Percentiles rank a stretch among this genome's conserved stretches.
These are phyloP conservation scores for Psilocybe tampanensis DNA, from an alignment of 768 basidiomycete genomes.

Conservation along the genomic window DNA sequence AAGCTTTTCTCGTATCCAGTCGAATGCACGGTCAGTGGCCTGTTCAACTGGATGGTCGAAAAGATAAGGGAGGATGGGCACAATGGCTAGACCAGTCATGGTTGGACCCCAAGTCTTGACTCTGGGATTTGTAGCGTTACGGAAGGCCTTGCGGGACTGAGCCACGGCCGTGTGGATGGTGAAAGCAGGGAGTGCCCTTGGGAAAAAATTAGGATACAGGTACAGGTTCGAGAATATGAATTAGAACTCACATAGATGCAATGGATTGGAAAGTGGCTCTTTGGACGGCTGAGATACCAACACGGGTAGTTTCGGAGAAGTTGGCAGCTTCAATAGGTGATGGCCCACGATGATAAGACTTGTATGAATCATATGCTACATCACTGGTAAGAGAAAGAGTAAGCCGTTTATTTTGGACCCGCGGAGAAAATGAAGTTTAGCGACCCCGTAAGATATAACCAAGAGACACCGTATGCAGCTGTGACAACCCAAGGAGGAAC, in stretches of 20 bases:
- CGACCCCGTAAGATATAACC: conserved; percentile 73
- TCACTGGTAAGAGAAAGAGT: conserved; percentile 44
- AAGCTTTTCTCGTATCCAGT: conserved; percentile 65
- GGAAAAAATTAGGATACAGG: conserved; percentile 1
- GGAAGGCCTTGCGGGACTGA: conserved; percentile 70
- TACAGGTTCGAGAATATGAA: neutral
- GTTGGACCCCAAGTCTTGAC: conserved; percentile 79
- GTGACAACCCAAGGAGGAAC: conserved; percentile 72
- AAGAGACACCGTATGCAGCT: conserved; percentile 80
- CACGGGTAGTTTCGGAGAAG: conserved; percentile 69
- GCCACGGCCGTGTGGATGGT: conserved; percentile 85
- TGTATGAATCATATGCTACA: conserved; percentile 82
- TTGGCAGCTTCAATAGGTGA: conserved; percentile 65
- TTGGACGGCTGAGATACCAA: conserved; percentile 73
- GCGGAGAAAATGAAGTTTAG: conserved; percentile 10
- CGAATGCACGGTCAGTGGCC: conserved; percentile 66
- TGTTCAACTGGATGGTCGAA: conserved; percentile 83
- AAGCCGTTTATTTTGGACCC: neutral
- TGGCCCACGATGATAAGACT: conserved; percentile 70
- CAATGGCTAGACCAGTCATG: conserved; percentile 68
- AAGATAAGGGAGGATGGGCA: conserved; percentile 74
- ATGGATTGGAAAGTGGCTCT: conserved; percentile 80
- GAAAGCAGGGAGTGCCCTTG: conserved; percentile 79
- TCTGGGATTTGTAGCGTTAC: conserved; percentile 55
- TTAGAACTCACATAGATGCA: conserved; percentile 68